phyloP scores from a whole-genome alignment of 139 green algal species.

The Yamagishiella unicocca region DNA sequence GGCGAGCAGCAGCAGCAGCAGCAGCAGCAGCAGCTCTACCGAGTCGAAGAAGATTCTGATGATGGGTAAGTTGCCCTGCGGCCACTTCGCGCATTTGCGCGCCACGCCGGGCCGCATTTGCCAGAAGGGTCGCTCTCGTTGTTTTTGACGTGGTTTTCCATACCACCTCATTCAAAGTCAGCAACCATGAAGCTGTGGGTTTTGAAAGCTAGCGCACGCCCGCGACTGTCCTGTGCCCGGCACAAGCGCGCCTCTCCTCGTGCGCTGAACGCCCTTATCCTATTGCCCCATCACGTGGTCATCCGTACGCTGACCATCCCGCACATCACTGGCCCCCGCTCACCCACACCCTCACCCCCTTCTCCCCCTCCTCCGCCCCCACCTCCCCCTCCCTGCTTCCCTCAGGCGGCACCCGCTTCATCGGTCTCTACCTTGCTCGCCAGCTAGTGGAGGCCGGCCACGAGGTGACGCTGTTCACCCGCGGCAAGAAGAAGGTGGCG shows the following conservation, averaged over 20 bases:
- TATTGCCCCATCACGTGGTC: too few species aligned
- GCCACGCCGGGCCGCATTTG: too few species aligned
- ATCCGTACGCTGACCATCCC: too few species aligned
- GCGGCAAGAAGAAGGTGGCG: slow-evolving; percentile 91
- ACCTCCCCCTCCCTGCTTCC: neutral
- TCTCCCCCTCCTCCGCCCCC: neutral
- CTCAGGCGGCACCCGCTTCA: slow-evolving; percentile 96
- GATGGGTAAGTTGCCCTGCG: slow-evolving; percentile 86
- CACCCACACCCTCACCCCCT: neutral
- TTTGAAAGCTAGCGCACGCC: too few species aligned
- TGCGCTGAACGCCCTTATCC: too few species aligned
- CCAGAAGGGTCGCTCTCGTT: too few species aligned
- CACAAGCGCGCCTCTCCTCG: too few species aligned
- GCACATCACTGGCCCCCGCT: neutral
- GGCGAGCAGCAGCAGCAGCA: slow-evolving; percentile 21
- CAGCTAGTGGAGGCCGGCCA: slow-evolving; percentile 91
- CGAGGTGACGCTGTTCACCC: slow-evolving; percentile 95
- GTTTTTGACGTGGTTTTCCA: too few species aligned
- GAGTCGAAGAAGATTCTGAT: slow-evolving; percentile 90
- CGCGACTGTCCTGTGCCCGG: too few species aligned
- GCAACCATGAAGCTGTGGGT: too few species aligned
- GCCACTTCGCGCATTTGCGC: too few species aligned
- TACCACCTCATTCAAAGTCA: too few species aligned
- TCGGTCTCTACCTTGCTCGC: slow-evolving; percentile 95
- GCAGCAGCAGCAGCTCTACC: slow-evolving; percentile 15